These are phyloP conservation scores for Colletotrichum musicola DNA, from an alignment of 2,329 filamentous ascomycete species.

Conservation along the genomic window DNA sequence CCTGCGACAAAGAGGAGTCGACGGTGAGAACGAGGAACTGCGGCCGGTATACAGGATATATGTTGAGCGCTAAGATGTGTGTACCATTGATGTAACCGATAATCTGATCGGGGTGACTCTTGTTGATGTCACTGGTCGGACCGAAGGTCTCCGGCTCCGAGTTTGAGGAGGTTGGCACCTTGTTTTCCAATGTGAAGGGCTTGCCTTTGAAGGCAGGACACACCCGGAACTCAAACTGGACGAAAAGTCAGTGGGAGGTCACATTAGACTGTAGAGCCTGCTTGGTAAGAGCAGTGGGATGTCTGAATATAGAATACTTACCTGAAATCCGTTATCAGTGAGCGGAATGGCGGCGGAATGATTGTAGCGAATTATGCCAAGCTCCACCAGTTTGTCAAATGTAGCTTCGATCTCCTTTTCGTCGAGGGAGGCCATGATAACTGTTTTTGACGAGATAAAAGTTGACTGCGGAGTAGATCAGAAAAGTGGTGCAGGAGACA, in stretches of 20 bases:
- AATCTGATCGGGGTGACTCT: constrained; percentile 5
- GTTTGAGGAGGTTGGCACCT: not conserved
- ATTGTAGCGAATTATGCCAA: not conserved
- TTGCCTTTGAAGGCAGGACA: not conserved
- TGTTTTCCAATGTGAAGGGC: not conserved
- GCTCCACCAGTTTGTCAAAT: not conserved
- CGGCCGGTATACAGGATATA: not conserved
- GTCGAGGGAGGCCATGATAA: not conserved
- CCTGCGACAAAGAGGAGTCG: not conserved
- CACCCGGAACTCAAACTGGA: not conserved
- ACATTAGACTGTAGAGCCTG: not conserved
- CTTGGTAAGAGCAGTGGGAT: no score
- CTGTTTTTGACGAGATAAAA: not conserved
- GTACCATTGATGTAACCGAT: constrained; percentile 1
- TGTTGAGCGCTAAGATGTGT: not conserved
- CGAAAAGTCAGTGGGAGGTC: not conserved
- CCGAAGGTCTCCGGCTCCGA: not conserved
- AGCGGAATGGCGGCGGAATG: not conserved
- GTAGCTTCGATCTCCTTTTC: not conserved
- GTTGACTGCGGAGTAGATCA: no score
- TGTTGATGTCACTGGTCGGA: constrained; percentile 3
- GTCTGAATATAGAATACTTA: not conserved
- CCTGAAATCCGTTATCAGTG: not conserved
- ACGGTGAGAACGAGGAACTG: constrained; percentile 5
- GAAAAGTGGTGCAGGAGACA: no score